Percentiles rank a stretch among this genome's conserved stretches.
Conservation (phyloP, 2,329 filamentous ascomycete species). For the Neurospora crassa region DNA sequence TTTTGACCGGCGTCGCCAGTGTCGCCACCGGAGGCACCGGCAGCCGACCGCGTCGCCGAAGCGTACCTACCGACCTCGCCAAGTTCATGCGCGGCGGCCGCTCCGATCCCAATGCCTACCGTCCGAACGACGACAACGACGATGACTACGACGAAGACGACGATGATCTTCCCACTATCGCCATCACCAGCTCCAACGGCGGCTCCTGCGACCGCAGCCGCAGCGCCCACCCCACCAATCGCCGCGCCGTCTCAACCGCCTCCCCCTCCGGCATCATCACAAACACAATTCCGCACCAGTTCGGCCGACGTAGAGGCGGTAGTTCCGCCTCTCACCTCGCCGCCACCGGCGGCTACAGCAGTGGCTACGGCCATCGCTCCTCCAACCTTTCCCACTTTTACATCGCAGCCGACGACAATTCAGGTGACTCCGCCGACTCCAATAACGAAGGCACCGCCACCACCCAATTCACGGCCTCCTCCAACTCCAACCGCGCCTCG, state of each 20-base stretch:
- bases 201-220: background rate
- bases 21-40: background rate
- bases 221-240: background rate
- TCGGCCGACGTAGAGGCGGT: background rate
- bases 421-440: background rate
- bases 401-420: background rate
- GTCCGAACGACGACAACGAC: constrained; percentile 1
- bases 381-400: background rate
- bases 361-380: background rate
- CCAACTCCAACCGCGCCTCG: background rate
- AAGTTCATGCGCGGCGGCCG: constrained; percentile 10
- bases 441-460: background rate
- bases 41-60: constrained; percentile 14
- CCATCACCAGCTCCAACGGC: background rate
- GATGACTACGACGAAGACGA: background rate
- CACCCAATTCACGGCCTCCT: background rate
- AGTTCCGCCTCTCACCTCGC: background rate
- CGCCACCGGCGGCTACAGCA: background rate
- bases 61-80: constrained; percentile 18
- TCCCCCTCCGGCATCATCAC: background rate
- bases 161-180: background rate
- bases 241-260: background rate
- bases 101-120: background rate
- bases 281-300: background rate
- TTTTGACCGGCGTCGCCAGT: background rate